Conservation (phyloP, 331 rosid genomes). For the Spiraea crenata region DNA sequence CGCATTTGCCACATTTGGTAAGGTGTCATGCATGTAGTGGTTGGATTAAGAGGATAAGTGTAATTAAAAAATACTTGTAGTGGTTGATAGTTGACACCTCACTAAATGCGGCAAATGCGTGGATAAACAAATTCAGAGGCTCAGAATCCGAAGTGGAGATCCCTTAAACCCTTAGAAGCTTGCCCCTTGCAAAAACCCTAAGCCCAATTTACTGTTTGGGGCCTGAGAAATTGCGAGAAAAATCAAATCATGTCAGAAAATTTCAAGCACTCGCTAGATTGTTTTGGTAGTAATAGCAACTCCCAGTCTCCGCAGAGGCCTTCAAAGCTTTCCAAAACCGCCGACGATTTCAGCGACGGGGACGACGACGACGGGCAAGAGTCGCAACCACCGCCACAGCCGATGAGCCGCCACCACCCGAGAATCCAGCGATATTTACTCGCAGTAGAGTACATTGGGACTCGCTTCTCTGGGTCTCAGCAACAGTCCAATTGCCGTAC, state of each 20-base stretch:
- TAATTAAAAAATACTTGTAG: too few species aligned
- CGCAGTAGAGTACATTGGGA: conserved; percentile 85
- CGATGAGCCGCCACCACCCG: conserved; percentile 46
- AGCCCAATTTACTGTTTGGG: neutral
- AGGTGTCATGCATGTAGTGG: too few species aligned
- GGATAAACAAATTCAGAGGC: too few species aligned
- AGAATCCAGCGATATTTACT: conserved; percentile 74
- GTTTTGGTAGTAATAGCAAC: neutral
- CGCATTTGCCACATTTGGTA: too few species aligned
- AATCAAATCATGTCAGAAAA: conserved; percentile 40
- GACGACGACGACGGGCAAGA: conserved; percentile 27
- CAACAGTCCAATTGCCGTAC: conserved; percentile 77
- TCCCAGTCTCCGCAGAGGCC: conserved; percentile 40
- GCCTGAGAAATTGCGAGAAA: conserved; percentile 6
- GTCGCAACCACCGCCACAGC: conserved; percentile 17
- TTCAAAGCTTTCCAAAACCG: conserved; percentile 50
- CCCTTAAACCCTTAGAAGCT: too few species aligned
- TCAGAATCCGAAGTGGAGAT: too few species aligned
- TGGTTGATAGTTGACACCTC: too few species aligned
- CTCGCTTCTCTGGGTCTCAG: conserved; percentile 93
- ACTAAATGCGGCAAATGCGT: too few species aligned
- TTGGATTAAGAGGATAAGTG: too few species aligned
- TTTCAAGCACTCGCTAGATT: conserved; percentile 39
- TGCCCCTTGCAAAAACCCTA: neutral
- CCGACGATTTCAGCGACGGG: neutral